phyloP scores from a whole-genome alignment of 257 asterid genomes.

The Gynochthodes officinalis region DNA sequence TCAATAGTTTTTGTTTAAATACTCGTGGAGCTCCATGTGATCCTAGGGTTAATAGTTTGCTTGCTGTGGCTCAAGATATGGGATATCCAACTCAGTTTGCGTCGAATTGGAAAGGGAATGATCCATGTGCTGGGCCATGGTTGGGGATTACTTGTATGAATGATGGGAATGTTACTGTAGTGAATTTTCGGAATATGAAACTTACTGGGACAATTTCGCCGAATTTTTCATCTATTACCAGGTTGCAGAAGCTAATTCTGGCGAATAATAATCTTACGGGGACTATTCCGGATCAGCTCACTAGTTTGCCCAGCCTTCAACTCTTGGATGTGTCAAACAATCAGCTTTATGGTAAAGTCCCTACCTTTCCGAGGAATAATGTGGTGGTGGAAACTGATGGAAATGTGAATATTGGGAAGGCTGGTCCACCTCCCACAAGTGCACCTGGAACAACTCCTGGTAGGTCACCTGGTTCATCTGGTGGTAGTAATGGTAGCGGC shows the following conservation, averaged over 20 bases:
- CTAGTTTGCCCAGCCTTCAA: slow-evolving; percentile 42
- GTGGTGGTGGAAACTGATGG: slow-evolving; percentile 42
- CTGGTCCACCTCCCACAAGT: slow-evolving; percentile 47
- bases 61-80: slow-evolving; percentile 40
- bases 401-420: slow-evolving; percentile 59
- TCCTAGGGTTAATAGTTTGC: slow-evolving; percentile 50
- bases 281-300: slow-evolving; percentile 57
- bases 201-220: slow-evolving; percentile 65
- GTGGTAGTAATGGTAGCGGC: slow-evolving; percentile 25
- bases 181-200: slow-evolving; percentile 52
- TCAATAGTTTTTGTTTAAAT: slow-evolving; percentile 55
- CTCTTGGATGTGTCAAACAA: slow-evolving; percentile 62
- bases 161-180: slow-evolving; percentile 42
- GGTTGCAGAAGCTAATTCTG: slow-evolving; percentile 51
- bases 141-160: slow-evolving; percentile 51
- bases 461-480: slow-evolving; percentile 10
- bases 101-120: slow-evolving; percentile 52
- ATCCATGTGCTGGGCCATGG: slow-evolving; percentile 58
- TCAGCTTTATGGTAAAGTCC: slow-evolving; percentile 55
- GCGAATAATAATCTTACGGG: slow-evolving; percentile 55
- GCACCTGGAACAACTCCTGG: slow-evolving; percentile 21
- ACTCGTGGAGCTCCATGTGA: slow-evolving; percentile 59
- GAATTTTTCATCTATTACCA: slow-evolving; percentile 36
- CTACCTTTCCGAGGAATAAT: slow-evolving; percentile 32
- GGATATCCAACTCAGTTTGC: slow-evolving; percentile 61